phyloP scores from a whole-genome alignment of 192 early-diverging fungal species.

The Radiomyces spectabilis region DNA sequence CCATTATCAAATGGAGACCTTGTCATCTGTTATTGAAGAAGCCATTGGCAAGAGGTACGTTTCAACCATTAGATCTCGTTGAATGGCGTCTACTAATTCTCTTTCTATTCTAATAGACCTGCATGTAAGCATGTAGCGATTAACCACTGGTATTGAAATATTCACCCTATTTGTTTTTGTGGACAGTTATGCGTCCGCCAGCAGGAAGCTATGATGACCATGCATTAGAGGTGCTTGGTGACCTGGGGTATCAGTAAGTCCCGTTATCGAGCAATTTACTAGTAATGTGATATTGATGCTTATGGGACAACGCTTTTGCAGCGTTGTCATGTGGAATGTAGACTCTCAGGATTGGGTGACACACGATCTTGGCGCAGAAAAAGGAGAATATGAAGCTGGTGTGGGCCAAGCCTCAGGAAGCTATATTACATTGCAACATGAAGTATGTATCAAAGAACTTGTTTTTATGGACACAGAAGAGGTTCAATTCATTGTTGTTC shows the following conservation, averaged over 20 bases:
- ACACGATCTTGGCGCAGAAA: constrained; percentile 3
- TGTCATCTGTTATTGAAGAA: constrained; percentile 5
- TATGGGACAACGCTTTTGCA: not conserved
- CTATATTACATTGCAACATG: constrained; percentile 8
- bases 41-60: constrained; percentile 13
- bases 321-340: constrained; percentile 34
- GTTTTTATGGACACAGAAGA: not conserved
- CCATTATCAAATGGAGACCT: constrained; percentile 7
- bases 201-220: constrained; percentile 28
- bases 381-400: constrained; percentile 7
- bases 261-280: not conserved
- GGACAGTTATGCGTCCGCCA: constrained; percentile 42
- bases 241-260: constrained; percentile 30
- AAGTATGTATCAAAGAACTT: not conserved
- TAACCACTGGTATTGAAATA: not conserved
- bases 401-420: constrained; percentile 2
- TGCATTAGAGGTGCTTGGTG: constrained; percentile 20
- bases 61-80: not conserved
- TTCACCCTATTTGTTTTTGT: constrained; percentile 1
- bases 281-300: not conserved
- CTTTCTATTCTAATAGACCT: constrained; percentile 4
- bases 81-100: not conserved
- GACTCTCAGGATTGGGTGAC: constrained; percentile 32
- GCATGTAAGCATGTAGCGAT: not conserved
- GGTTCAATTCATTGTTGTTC: not conserved